Evolutionary conservation across 208 protist genomes (phyloP), one percentile per base, ranked within the genome.

Genomic region (Leishmania lainsoni): DNA sequence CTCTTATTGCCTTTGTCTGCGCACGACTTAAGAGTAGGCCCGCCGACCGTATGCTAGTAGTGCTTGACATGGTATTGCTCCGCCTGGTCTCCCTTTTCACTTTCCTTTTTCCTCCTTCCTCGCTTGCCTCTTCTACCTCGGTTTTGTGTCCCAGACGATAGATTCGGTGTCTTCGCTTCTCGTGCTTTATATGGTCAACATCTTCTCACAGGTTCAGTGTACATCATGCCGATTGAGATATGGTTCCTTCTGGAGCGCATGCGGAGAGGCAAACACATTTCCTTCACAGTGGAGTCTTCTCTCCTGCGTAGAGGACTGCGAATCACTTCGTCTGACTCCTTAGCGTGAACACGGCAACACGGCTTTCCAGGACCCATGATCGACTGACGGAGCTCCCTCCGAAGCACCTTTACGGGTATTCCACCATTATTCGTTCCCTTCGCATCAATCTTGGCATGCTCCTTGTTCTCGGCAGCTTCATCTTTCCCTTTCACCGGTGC

Each of bases 361-460:
- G 77, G 35, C 61, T 81, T 35, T 65, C 58, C 8, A 68, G 63
- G 26, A 42, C 52, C n/a, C 78, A 71, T 14, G 58, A 80, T 12
- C 61, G 63, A 10, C 70, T 90, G 12, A 14, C 84, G 0, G 81
- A 79, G 79, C 48, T 90, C 42, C 77, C 92, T 1, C 42, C 85
- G 51, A 83, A 87, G 26, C 45, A 54, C 14, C 78, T 78, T 16
- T 89, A 90, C 29, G 75, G 79, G n/a, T 75, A 75, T 8, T n/a
- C 69, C 3, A 90, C 78, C 48, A 90, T 97, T 1, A 88, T 94
- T 39, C 86, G 87, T 1, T 87, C 92, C 3, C 90, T 98, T 70
- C 76, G 85, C n/a, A 97, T 80, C 54, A 92, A 97, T 79, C 96
- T 96, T 79, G 95, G 94, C 14, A 86, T 68, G 26, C 88, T 97